Percentiles rank a stretch among this genome's conserved stretches.
These are phyloP conservation scores for Bacidia rubella DNA, from an alignment of 495 filamentous ascomycete genomes.

Conservation along the genomic window DNA sequence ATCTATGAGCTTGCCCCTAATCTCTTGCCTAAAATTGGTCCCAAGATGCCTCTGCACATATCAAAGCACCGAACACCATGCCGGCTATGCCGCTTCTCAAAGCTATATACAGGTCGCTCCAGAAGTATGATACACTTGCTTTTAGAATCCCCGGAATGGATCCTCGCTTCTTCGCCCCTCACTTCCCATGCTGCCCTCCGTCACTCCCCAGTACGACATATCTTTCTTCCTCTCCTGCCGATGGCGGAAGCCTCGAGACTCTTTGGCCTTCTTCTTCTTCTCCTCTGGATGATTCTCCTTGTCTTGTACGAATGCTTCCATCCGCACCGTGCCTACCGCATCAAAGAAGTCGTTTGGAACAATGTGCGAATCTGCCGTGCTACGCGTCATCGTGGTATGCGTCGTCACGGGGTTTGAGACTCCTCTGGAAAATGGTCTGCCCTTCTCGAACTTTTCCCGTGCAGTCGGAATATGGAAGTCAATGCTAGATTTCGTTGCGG, in stretches of 20 bases:
- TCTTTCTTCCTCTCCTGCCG: slow-evolving; percentile 15
- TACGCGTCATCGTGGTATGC: not conserved
- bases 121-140: not conserved
- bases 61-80: not conserved
- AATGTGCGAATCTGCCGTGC: not conserved
- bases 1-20: too few relatives aligned
- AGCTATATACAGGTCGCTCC: not conserved
- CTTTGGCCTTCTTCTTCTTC: slow-evolving; percentile 1
- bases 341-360: slow-evolving; percentile 35
- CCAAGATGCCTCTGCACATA: too few relatives aligned
- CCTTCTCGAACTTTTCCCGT: slow-evolving; percentile 18
- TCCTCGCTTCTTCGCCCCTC: slow-evolving; percentile 9
- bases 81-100: not conserved
- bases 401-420: not conserved
- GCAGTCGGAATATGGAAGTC: slow-evolving; percentile 13
- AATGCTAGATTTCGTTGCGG: slow-evolving; percentile 17
- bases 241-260: not conserved
- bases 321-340: slow-evolving; percentile 79
- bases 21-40: too few relatives aligned
- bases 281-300: slow-evolving; percentile 14
- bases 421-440: not conserved
- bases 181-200: not conserved
- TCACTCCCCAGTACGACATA: slow-evolving; percentile 16
- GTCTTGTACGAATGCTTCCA: slow-evolving; percentile 86
- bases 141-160: slow-evolving; percentile 15